Evolutionary conservation across 257 asterid species (phyloP).

Genomic region (Eucommia ulmoides): DNA sequence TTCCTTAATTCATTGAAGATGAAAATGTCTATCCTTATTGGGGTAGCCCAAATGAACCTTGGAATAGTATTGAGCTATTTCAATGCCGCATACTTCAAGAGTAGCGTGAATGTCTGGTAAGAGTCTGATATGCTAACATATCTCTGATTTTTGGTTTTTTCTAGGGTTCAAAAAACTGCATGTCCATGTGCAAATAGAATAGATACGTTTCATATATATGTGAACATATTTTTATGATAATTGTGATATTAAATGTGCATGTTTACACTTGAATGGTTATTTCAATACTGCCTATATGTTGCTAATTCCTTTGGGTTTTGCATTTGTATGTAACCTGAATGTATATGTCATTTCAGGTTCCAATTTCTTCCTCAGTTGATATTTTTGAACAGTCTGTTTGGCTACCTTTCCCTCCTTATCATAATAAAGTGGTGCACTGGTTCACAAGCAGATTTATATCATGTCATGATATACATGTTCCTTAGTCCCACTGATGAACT

Average conservation of each 20-base stretch:
- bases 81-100: constrained; percentile 76
- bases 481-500: constrained; percentile 89
- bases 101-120: constrained; percentile 64
- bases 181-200: too few species aligned
- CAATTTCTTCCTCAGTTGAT: constrained; percentile 88
- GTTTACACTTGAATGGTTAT: too few species aligned
- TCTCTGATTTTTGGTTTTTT: too few species aligned
- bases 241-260: too few species aligned
- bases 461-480: constrained; percentile 99
- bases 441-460: constrained; percentile 91
- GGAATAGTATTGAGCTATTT: constrained; percentile 87
- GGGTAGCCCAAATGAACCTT: constrained; percentile 97
- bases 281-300: too few species aligned
- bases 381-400: constrained; percentile 83
- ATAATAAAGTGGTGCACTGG: constrained; percentile 93
- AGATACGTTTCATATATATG: too few species aligned
- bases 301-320: too few species aligned
- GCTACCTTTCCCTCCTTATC: constrained; percentile 80
- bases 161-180: too few species aligned
- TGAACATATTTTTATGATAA: too few species aligned
- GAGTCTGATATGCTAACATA: constrained; percentile 19
- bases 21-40: constrained; percentile 98
- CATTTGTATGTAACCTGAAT: too few species aligned
- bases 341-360: constrained; percentile 71
- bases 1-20: constrained; percentile 89